phyloP scores from a whole-genome alignment of 148 eudicot species.

The Chenopodium album region DNA sequence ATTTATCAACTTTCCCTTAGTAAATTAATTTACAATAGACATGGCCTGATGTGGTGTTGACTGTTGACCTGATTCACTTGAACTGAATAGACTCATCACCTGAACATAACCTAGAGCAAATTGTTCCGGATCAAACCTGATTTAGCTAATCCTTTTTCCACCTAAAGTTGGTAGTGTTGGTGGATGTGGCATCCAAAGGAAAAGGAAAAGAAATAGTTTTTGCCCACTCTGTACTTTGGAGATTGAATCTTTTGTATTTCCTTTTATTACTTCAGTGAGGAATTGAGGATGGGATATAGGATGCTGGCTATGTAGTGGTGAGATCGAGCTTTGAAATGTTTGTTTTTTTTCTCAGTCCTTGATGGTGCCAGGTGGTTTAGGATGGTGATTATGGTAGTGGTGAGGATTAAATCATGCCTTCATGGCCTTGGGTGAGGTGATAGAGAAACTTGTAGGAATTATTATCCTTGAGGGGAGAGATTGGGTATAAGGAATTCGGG shows the following conservation, averaged over 20 bases:
- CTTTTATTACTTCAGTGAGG: no score
- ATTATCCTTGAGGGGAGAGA: not conserved
- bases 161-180: not conserved
- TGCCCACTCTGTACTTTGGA: not conserved
- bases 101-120: not conserved
- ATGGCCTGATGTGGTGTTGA: not conserved
- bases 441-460: not conserved
- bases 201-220: no score
- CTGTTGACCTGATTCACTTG: no score
- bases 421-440: not conserved
- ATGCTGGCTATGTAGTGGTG: not conserved
- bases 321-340: no score
- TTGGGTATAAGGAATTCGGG: not conserved
- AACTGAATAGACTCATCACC: no score
- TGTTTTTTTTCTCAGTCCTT: not conserved
- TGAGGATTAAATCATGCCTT: not conserved
- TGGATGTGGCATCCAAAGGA: not conserved
- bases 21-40: not conserved
- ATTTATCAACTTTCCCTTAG: not conserved
- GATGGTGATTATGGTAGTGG: not conserved
- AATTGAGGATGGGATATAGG: no score
- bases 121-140: not conserved
- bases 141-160: not conserved
- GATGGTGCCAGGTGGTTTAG: not conserved
- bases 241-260: not conserved